Base-by-base conservation (phyloP, 768 basidiomycete genomes). In the Leucocoprinus leucothites region DNA sequence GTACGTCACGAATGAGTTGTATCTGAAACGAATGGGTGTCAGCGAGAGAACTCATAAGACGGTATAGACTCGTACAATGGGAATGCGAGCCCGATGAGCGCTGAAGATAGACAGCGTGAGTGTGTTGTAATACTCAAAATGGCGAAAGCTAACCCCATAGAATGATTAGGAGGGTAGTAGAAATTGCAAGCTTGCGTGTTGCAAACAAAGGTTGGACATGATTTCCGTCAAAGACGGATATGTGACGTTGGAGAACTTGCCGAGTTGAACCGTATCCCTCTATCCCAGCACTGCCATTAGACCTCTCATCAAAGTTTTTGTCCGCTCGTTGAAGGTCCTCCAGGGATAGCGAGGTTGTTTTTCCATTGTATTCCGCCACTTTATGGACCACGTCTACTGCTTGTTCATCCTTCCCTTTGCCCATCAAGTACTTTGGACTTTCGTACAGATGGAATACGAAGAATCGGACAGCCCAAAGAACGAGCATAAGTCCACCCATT, bases 381-480 rank as follows among this genome's bases (percentile, higher is more conserved):
- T 74, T 72, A 52, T 85, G 84, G 14, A 91, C 65, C 41, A 85
- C 72, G 21, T 79, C 77, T 3, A 88, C 82, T 0, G 87, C 89
- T 18, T 77, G 69, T n/a, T 75, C 74, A 55, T 89, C 86, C 18
- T 69, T 66, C 2, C 89, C 89, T 53, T 82, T 81, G 9, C 85
- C 84, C 78, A 90, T 85, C 52, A 88, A 78, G 63, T 78, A 91
- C 61, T 88, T 89, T 1, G 88, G 89, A 55, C 84, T 85, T 65
- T 91, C 88, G 58, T 83, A 79, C 4, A 91, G 71, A 48, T 76
- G 72, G 75, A 91, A 90, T 40, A 81, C 64, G 66, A 86, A 87
- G 56, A 67, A 65, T 3, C 66, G 63, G 22, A 68, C 65, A 2
- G 70, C 59, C 76, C 82, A 89, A 25, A 87, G 70, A 22, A 82